A percentile compares a stretch with the other conserved stretches of the same genome.
These are phyloP conservation scores for Cercospora brassicicola DNA, from an alignment of 2,329 filamentous ascomycete species.

Conservation along the genomic window DNA sequence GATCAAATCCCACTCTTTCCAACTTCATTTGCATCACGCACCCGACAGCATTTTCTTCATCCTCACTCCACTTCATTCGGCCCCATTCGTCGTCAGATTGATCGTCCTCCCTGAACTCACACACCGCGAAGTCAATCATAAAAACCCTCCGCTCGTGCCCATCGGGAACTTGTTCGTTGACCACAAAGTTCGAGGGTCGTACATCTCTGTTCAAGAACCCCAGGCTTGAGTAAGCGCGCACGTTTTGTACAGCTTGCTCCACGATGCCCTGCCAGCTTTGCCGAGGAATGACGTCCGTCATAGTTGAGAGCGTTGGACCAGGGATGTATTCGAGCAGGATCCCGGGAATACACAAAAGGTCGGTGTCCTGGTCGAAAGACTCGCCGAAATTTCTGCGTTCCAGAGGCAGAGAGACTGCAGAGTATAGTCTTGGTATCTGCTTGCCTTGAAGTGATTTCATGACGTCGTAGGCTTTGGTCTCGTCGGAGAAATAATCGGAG, in stretches of 20 bases:
- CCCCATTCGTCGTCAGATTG: background rate
- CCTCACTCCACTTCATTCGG: background rate
- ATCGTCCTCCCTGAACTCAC: background rate
- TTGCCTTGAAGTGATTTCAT: background rate
- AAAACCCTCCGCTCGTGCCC: background rate
- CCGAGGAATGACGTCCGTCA: constrained; percentile 4
- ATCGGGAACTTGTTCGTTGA: background rate
- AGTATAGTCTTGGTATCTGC: background rate
- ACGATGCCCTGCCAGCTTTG: constrained; percentile 9
- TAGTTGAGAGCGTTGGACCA: constrained; percentile 4
- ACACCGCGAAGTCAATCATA: background rate
- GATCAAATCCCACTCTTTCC: background rate
- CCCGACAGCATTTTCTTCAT: background rate
- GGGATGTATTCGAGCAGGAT: background rate
- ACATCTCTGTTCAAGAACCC: background rate
- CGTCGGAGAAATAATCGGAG: background rate
- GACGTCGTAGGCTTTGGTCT: background rate
- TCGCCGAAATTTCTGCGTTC: background rate
- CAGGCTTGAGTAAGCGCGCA: background rate
- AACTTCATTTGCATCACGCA: background rate
- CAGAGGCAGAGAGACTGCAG: background rate
- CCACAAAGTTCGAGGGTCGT: background rate
- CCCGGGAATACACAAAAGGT: background rate
- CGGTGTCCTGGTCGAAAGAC: background rate
- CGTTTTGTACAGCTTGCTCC: background rate